Percentiles rank a stretch among this genome's conserved stretches.
These are phyloP conservation scores for Clarireedia homoeocarpa DNA, from an alignment of 2,329 filamentous ascomycete genomes.

Conservation along the genomic window DNA sequence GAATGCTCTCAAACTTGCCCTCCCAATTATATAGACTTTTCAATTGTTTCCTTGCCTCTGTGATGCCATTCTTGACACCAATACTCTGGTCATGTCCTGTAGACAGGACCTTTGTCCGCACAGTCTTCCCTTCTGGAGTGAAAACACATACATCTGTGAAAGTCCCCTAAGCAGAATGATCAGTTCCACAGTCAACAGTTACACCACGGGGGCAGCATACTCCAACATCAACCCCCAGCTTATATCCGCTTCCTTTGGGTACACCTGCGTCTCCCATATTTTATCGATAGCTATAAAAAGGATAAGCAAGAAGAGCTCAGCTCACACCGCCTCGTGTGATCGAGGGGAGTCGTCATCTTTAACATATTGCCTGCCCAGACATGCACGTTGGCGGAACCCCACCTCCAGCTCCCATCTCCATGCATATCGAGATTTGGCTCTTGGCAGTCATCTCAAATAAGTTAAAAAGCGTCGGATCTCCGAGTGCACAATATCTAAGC, in stretches of 20 bases:
- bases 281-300: not conserved
- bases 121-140: not conserved
- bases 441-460: too few relatives aligned
- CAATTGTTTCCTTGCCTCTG: not conserved
- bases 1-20: not conserved
- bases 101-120: not conserved
- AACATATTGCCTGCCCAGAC: too few relatives aligned
- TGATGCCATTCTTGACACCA: constrained; percentile 1
- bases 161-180: not conserved
- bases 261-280: not conserved
- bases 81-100: constrained; percentile 1
- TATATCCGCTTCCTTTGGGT: not conserved
- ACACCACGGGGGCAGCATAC: not conserved
- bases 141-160: constrained; percentile 5
- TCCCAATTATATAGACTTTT: not conserved
- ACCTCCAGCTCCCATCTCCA: too few relatives aligned
- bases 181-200: not conserved
- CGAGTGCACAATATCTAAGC: too few relatives aligned
- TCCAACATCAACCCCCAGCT: constrained; percentile 1
- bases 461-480: too few relatives aligned
- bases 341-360: too few relatives aligned
- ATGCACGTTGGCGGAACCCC: too few relatives aligned
- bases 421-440: too few relatives aligned
- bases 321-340: too few relatives aligned
- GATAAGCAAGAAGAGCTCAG: too few relatives aligned